A percentile compares a stretch with the other conserved stretches of the same genome.
phyloP scores from a whole-genome alignment of 805 yeast species.

The Metschnikowia peoriensis region DNA sequence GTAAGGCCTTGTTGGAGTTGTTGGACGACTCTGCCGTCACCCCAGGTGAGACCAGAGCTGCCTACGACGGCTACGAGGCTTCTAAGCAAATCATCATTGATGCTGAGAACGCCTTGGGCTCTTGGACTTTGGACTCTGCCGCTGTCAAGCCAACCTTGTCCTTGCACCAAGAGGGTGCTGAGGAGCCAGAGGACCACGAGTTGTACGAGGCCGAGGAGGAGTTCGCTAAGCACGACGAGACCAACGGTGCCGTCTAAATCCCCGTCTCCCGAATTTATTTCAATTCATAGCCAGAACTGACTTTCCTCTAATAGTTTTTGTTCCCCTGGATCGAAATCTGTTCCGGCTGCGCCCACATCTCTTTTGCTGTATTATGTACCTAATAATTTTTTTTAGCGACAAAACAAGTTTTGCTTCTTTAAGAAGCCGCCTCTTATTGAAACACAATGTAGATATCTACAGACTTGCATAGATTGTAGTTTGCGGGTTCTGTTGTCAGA shows the following conservation, averaged over 20 bases:
- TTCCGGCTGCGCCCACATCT: constrained; percentile 3
- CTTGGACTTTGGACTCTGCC: constrained; percentile 96
- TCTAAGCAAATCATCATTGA: constrained; percentile 97
- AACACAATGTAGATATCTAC: constrained; percentile 9
- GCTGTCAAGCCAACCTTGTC: constrained; percentile 92
- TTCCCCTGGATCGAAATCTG: background rate
- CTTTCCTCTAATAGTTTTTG: constrained; percentile 4
- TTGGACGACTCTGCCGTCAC: constrained; percentile 96
- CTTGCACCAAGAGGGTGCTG: constrained; percentile 61
- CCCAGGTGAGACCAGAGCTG: constrained; percentile 98
- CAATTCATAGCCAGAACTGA: constrained; percentile 3
- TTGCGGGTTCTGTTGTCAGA: background rate
- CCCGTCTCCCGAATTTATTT: background rate
- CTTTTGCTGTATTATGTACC: constrained; percentile 8
- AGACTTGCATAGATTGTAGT: background rate
- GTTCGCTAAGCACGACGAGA: constrained; percentile 39
- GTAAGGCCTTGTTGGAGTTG: constrained; percentile 93
- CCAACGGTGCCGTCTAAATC: constrained; percentile 26
- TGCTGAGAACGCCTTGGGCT: constrained; percentile 91
- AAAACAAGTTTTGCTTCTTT: background rate
- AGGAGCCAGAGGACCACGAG: constrained; percentile 41
- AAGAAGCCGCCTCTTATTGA: background rate
- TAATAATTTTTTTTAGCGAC: constrained; percentile 2
- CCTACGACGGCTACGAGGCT: constrained; percentile 97
- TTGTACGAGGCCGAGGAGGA: constrained; percentile 54